Percentiles rank a stretch among this genome's conserved stretches.
Conservation (phyloP, 352 stramenopile species). For the Globisporangium nunn region DNA sequence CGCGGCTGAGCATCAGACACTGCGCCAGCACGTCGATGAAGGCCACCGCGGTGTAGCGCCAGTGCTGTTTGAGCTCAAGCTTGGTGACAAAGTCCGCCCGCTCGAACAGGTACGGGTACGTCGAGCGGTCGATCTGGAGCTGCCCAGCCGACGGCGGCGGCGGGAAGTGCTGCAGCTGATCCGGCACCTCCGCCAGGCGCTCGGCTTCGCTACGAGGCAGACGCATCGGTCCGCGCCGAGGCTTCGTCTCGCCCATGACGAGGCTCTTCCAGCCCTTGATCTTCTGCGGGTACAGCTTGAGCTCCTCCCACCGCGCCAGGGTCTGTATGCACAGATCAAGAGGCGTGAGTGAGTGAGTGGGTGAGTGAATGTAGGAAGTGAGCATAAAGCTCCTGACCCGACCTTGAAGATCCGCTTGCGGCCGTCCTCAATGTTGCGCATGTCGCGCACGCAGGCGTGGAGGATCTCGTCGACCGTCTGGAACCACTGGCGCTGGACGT, state of each 20-base stretch:
- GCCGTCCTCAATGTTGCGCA: conserved; percentile 53
- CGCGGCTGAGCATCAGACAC: conserved; percentile 54
- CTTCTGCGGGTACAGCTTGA: conserved; percentile 69
- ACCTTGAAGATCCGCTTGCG: conserved; percentile 78
- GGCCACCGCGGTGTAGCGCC: conserved; percentile 68
- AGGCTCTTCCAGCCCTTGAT: conserved; percentile 78
- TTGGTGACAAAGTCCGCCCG: conserved; percentile 44
- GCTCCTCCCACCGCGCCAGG: conserved; percentile 76
- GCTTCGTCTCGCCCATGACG: conserved; percentile 61
- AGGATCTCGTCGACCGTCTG: conserved; percentile 76
- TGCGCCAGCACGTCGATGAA: conserved; percentile 77
- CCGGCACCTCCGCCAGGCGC: conserved; percentile 51
- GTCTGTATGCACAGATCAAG: conserved; percentile 27
- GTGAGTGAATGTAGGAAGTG: not conserved
- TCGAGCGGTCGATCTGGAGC: conserved; percentile 67
- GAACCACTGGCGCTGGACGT: conserved; percentile 73
- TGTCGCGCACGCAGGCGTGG: conserved; percentile 62
- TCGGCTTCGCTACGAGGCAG: conserved; percentile 60
- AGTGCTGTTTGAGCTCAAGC: conserved; percentile 73
- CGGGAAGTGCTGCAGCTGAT: conserved; percentile 76
- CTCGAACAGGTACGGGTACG: conserved; percentile 71
- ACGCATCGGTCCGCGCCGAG: conserved; percentile 35
- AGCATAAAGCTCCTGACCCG: not conserved
- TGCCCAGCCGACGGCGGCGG: conserved; percentile 30
- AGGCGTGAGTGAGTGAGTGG: too few relatives aligned